These are phyloP conservation scores for Naganishia friedmannii DNA, from an alignment of 768 basidiomycete genomes.

Conservation along the genomic window DNA sequence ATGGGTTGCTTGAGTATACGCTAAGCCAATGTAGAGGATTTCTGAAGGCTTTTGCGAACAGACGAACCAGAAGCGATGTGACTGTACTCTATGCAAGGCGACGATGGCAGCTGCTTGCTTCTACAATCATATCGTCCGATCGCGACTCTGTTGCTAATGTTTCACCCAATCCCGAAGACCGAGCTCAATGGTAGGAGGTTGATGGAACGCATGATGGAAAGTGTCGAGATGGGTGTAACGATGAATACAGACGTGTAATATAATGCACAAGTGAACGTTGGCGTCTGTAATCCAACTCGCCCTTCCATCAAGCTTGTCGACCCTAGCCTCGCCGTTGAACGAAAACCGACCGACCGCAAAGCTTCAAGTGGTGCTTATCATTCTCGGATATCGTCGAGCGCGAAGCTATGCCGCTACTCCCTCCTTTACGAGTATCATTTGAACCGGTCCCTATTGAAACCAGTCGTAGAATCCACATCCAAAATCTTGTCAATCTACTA, in stretches of 20 bases:
- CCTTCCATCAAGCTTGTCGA: too few relatives aligned
- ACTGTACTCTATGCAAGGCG: not conserved
- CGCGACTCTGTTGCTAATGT: slow-evolving; percentile 17
- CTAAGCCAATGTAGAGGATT: too few relatives aligned
- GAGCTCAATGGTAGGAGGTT: not conserved
- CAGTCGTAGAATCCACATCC: slow-evolving; percentile 43
- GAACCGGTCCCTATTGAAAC: slow-evolving; percentile 21
- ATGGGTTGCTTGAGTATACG: not conserved
- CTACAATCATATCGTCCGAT: not conserved
- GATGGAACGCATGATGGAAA: too few relatives aligned
- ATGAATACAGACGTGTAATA: not conserved
- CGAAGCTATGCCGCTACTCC: not conserved
- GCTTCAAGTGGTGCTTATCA: not conserved
- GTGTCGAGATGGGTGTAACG: not conserved
- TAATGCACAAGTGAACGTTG: too few relatives aligned
- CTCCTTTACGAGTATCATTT: slow-evolving; percentile 11
- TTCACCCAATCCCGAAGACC: not conserved
- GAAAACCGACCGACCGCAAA: too few relatives aligned
- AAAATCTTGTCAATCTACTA: slow-evolving; percentile 46
- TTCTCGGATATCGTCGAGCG: too few relatives aligned
- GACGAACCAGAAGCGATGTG: not conserved
- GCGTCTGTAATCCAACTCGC: too few relatives aligned
- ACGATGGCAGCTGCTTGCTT: not conserved
- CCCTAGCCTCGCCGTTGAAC: too few relatives aligned
- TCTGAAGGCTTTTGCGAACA: not conserved